Conservation (phyloP, 768 basidiomycete species). For the Tulasnella sp. region DNA sequence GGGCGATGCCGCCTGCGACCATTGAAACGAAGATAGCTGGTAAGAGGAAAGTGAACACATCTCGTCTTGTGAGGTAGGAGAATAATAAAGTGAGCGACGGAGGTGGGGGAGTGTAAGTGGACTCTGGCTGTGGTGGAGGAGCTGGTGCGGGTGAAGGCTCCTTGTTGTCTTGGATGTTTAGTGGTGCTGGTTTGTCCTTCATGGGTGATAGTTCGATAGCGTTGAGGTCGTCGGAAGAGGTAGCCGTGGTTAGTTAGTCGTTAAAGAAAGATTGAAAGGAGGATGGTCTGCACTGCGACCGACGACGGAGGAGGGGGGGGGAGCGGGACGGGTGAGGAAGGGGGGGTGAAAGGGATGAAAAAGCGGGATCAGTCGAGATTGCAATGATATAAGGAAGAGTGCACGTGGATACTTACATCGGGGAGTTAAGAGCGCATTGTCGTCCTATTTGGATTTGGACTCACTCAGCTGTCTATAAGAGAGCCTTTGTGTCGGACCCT, state of each 20-base stretch:
- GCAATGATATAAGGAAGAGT: neutral
- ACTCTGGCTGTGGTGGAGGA: slow-evolving; percentile 8
- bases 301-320: neutral
- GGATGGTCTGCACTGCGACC: slow-evolving; percentile 7
- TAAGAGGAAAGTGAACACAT: slow-evolving; percentile 54
- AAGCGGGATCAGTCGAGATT: neutral
- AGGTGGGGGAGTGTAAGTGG: slow-evolving; percentile 37
- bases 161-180: slow-evolving; percentile 11
- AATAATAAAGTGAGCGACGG: slow-evolving; percentile 66
- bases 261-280: neutral
- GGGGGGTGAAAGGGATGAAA: neutral
- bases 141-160: neutral
- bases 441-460: neutral
- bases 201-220: neutral
- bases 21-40: slow-evolving; percentile 64
- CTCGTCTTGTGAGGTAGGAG: slow-evolving; percentile 56
- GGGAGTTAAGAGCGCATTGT: slow-evolving; percentile 4
- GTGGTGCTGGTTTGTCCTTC: neutral
- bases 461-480: neutral
- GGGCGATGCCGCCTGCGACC: slow-evolving; percentile 65
- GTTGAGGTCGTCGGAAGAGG: slow-evolving; percentile 10
- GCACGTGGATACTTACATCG: neutral
- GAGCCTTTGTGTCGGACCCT: neutral
- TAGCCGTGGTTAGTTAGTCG: slow-evolving; percentile 6
- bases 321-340: neutral